Evolutionary conservation across 2,329 filamentous ascomycete species (phyloP).

Genomic region (Aspergillus viridinutans): DNA sequence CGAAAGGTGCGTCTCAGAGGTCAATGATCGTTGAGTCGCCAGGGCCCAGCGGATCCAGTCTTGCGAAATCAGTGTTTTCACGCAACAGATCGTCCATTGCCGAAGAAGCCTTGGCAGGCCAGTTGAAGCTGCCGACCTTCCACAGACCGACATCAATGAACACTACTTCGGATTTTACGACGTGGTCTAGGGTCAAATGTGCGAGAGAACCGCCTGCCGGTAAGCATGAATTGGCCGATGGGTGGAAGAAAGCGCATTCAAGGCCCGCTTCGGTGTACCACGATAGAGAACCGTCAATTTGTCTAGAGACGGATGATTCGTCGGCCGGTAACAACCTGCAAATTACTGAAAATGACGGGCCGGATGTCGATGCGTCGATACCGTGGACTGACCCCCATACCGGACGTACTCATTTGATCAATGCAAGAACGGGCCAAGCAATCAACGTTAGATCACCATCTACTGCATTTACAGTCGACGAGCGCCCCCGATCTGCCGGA

Average conservation of each 20-base stretch:
- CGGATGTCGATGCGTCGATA: slow-evolving; percentile 18
- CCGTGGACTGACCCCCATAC: slow-evolving; percentile 61
- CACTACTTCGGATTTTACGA: slow-evolving; percentile 25
- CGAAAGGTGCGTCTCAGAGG: slow-evolving; percentile 6
- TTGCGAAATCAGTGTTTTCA: not conserved
- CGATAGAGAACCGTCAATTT: not conserved
- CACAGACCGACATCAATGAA: slow-evolving; percentile 8
- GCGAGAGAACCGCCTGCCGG: slow-evolving; percentile 17
- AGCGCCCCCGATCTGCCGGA: slow-evolving; percentile 15
- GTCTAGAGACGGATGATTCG: not conserved
- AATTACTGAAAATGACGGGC: not conserved
- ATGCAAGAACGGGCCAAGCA: slow-evolving; percentile 34
- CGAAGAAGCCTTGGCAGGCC: slow-evolving; percentile 22
- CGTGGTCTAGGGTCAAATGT: slow-evolving; percentile 41
- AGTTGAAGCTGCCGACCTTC: slow-evolving; percentile 30
- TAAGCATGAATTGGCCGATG: slow-evolving; percentile 2
- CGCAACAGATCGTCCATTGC: slow-evolving; percentile 3
- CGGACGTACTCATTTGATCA: slow-evolving; percentile 29
- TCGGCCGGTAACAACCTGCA: not conserved
- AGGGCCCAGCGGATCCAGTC: not conserved
- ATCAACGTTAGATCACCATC: slow-evolving; percentile 10
- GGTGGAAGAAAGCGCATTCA: slow-evolving; percentile 4
- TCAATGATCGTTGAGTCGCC: not conserved
- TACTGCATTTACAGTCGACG: slow-evolving; percentile 4
- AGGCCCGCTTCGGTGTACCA: no score